phyloP scores from a whole-genome alignment of 2,329 filamentous ascomycete species.

The Aureobasidium sp. region DNA sequence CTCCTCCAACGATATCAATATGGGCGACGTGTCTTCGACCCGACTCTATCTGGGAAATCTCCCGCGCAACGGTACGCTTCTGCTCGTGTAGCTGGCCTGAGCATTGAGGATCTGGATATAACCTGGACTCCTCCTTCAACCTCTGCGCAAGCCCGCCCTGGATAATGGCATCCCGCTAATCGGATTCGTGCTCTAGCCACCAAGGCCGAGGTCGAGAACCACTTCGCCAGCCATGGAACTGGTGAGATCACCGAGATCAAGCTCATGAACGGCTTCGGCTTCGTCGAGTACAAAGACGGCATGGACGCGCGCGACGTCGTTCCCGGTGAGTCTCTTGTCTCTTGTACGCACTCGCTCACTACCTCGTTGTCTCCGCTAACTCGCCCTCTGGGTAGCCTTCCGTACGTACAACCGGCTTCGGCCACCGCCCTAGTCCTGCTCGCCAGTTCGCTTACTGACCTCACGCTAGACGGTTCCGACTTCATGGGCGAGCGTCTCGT shows the following conservation, averaged over 20 bases:
- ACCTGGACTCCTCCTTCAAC: neutral
- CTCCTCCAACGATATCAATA: conserved; percentile 32
- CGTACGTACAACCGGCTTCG: conserved; percentile 39
- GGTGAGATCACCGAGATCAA: conserved; percentile 99
- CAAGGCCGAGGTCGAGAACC: conserved; percentile 91
- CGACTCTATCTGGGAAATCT: conserved; percentile 97
- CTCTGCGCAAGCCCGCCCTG: conserved; percentile 9
- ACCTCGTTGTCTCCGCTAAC: conserved; percentile 13
- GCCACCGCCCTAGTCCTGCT: neutral
- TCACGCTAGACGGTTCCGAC: conserved; percentile 72
- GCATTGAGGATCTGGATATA: conserved; percentile 13
- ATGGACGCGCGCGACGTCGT: conserved; percentile 98
- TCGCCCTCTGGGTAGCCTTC: conserved; percentile 41
- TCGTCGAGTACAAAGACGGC: conserved; percentile 98
- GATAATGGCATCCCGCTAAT: conserved; percentile 36
- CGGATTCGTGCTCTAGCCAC: conserved; percentile 58
- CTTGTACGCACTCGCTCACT: conserved; percentile 13
- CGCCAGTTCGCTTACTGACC: neutral
- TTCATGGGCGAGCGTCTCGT: conserved; percentile 98
- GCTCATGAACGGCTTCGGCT: conserved; percentile 99
- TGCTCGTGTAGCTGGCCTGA: conserved; percentile 17
- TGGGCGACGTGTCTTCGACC: conserved; percentile 87
- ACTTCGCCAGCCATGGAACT: conserved; percentile 92
- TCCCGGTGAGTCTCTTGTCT: conserved; percentile 60
- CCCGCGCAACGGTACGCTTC: conserved; percentile 77